Percentiles rank a stretch among this genome's conserved stretches.
These are phyloP conservation scores for Colletotrichum sp. DNA, from an alignment of 2,329 filamentous ascomycete species.

Conservation along the genomic window DNA sequence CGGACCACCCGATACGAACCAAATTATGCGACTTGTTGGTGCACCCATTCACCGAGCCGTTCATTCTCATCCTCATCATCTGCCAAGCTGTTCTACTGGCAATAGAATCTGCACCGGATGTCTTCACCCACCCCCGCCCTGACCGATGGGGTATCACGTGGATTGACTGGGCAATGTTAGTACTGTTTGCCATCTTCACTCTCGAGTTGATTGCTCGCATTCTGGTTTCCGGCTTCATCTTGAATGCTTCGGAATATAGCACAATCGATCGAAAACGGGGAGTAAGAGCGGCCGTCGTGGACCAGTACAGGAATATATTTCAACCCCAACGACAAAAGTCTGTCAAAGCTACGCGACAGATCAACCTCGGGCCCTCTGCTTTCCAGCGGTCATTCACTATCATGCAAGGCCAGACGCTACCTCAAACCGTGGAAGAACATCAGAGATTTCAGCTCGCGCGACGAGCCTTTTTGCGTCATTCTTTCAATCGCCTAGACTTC, in stretches of 20 bases:
- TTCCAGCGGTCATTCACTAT: conserved; percentile 82
- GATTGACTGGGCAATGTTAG: conserved; percentile 83
- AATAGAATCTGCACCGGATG: conserved; percentile 77
- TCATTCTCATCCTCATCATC: conserved; percentile 86
- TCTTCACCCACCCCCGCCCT: conserved; percentile 68
- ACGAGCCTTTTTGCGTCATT: conserved; percentile 90
- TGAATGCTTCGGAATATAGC: conserved; percentile 92
- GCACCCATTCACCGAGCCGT: conserved; percentile 83
- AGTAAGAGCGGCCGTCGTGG: conserved; percentile 73
- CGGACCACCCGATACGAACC: conserved; percentile 76
- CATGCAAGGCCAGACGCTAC: conserved; percentile 66
- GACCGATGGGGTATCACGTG: conserved; percentile 68
- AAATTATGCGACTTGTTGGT: conserved; percentile 84
- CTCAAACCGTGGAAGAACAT: conserved; percentile 73
- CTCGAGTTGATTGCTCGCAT: conserved; percentile 82
- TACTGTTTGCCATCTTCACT: conserved; percentile 88
- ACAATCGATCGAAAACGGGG: conserved; percentile 83
- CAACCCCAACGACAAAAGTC: conserved; percentile 79
- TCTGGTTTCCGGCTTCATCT: conserved; percentile 90
- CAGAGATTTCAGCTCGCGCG: conserved; percentile 87
- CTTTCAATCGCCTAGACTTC: conserved; percentile 95
- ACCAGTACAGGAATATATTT: conserved; percentile 81
- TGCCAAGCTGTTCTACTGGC: conserved; percentile 88
- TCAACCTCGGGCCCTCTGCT: conserved; percentile 61
- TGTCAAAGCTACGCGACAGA: conserved; percentile 56